Conservation (phyloP, 768 basidiomycete genomes). For the Rhizopogon rudus region DNA sequence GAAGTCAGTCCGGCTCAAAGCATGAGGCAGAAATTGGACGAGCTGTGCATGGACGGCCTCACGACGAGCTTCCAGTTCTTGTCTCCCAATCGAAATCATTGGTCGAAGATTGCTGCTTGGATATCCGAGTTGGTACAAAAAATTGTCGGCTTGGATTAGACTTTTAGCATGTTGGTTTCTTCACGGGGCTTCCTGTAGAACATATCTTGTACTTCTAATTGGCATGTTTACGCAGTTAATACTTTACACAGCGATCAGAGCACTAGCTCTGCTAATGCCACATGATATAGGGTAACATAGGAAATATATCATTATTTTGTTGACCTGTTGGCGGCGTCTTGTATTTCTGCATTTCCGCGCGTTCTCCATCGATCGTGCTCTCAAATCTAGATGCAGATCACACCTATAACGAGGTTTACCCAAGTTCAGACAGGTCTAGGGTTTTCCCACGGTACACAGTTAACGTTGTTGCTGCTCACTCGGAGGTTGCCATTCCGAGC, state of each 20-base stretch:
- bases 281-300: not conserved
- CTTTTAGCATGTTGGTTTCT: conserved; percentile 2
- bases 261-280: not conserved
- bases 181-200: conserved; percentile 10
- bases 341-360: not conserved
- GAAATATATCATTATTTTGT: not conserved
- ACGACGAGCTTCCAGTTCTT: conserved; percentile 72
- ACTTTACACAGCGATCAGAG: conserved; percentile 3
- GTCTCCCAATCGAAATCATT: conserved; percentile 46
- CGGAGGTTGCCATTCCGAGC: not conserved
- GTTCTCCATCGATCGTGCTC: not conserved
- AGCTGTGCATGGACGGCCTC: conserved; percentile 69
- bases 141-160: conserved; percentile 37
- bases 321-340: not conserved
- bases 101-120: conserved; percentile 68
- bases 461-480: not conserved
- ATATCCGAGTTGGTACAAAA: conserved; percentile 57
- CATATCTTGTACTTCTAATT: conserved; percentile 10
- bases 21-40: conserved; percentile 55
- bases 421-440: not conserved
- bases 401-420: not conserved
- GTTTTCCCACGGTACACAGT: not conserved
- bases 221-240: conserved; percentile 9
- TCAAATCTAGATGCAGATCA: not conserved
- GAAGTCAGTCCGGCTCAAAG: conserved; percentile 40